phyloP scores from a whole-genome alignment of 2,329 filamentous ascomycete genomes.

The Penicillium sp. region DNA sequence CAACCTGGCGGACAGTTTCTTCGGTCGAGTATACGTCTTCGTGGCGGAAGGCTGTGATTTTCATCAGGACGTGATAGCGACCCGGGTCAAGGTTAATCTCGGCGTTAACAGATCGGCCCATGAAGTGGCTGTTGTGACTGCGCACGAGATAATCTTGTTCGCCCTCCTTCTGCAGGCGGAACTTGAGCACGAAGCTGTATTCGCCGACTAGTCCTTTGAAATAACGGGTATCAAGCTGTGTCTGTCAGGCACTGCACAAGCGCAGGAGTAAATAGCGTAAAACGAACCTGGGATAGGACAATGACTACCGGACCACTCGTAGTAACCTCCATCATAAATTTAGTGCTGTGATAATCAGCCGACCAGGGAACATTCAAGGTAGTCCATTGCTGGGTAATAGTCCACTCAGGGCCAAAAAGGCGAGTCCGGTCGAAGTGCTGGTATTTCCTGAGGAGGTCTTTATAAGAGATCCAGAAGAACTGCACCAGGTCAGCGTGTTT shows the following conservation, averaged over 20 bases:
- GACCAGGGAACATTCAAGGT: constrained; percentile 60
- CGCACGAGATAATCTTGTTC: constrained; percentile 59
- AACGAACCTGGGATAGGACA: constrained; percentile 52
- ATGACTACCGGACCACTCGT: constrained; percentile 55
- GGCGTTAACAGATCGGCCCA: constrained; percentile 72
- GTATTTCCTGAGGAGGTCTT: constrained; percentile 57
- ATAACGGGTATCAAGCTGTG: constrained; percentile 58
- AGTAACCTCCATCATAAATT: constrained; percentile 55
- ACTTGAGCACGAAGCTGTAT: constrained; percentile 57
- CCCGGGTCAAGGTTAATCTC: constrained; percentile 73
- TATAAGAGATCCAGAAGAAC: constrained; percentile 61
- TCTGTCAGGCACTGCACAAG: constrained; percentile 8
- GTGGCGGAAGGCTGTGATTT: constrained; percentile 65
- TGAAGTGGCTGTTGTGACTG: constrained; percentile 56
- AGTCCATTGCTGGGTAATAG: constrained; percentile 60
- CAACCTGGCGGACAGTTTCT: constrained; percentile 64
- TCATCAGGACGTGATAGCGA: constrained; percentile 71
- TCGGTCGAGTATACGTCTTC: constrained; percentile 56
- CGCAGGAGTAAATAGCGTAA: no score
- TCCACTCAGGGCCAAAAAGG: constrained; percentile 60
- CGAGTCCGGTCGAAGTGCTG: constrained; percentile 60
- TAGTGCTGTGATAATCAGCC: constrained; percentile 59
- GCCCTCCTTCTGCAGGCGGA: constrained; percentile 58
- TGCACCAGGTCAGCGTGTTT: constrained; percentile 13
- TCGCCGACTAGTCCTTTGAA: constrained; percentile 57